Evolutionary conservation across 208 protist species (phyloP).

Genomic region (Acanthamoeba culbertsoni): DNA sequence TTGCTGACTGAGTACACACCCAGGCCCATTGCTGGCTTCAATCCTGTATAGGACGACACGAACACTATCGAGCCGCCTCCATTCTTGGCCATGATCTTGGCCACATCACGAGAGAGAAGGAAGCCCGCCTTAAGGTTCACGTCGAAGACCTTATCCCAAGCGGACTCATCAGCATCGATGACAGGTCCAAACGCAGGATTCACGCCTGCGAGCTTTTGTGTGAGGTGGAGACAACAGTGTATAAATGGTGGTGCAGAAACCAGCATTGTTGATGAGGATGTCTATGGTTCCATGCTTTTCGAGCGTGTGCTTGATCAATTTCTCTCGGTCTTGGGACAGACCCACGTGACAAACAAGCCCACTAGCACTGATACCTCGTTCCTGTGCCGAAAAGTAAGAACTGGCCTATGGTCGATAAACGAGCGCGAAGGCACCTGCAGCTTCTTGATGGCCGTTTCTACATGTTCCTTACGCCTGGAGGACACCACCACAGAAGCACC

Average conservation of each 20-base stretch:
- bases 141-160: conserved; percentile 13
- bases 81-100: conserved; percentile 7
- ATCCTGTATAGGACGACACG: neutral
- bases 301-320: neutral
- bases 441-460: neutral
- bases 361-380: neutral
- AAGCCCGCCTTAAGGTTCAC: conserved; percentile 17
- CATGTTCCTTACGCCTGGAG: neutral
- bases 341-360: neutral
- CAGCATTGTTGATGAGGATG: conserved; percentile 12
- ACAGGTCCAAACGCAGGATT: neutral
- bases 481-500: neutral
- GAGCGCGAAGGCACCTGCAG: neutral
- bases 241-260: neutral
- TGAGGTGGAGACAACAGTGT: neutral
- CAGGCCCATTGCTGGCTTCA: neutral
- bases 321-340: neutral
- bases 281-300: neutral
- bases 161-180: neutral
- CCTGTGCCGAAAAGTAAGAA: neutral
- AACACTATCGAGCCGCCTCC: neutral
- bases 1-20: conserved; percentile 1
- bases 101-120: neutral
- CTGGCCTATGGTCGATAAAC: neutral
- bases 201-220: neutral